phyloP scores from a whole-genome alignment of 768 basidiomycete genomes.

The Boletus subcaerulescens region DNA sequence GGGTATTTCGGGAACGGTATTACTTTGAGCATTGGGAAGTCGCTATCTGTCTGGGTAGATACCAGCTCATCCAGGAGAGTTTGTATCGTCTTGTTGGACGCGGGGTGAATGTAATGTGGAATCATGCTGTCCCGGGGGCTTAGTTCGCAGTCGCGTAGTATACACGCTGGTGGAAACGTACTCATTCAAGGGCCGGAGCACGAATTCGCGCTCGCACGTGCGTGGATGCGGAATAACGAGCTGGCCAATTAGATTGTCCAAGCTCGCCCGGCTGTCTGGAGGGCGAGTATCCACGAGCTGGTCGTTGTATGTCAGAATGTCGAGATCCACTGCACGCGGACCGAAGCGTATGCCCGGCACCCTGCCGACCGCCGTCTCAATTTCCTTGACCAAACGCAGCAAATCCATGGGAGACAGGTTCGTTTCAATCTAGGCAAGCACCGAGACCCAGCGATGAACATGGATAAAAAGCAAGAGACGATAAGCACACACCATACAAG shows the following conservation, averaged over 20 bases:
- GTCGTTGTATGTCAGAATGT: slow-evolving; percentile 75
- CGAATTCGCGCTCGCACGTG: slow-evolving; percentile 85
- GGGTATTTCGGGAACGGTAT: slow-evolving; percentile 68
- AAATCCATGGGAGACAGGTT: slow-evolving; percentile 57
- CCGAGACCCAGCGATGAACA: background rate
- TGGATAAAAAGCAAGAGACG: background rate
- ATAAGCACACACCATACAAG: slow-evolving; percentile 65
- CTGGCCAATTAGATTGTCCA: slow-evolving; percentile 60
- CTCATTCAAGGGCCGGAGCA: slow-evolving; percentile 86
- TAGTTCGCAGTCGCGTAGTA: background rate
- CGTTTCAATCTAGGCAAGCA: slow-evolving; percentile 60
- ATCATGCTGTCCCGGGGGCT: slow-evolving; percentile 60
- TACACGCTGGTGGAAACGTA: slow-evolving; percentile 32
- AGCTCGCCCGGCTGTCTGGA: slow-evolving; percentile 41
- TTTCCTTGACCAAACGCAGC: slow-evolving; percentile 61
- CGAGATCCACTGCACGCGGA: slow-evolving; percentile 87
- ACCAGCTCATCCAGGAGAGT: slow-evolving; percentile 44
- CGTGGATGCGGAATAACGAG: slow-evolving; percentile 84
- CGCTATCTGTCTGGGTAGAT: slow-evolving; percentile 24
- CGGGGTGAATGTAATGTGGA: slow-evolving; percentile 69
- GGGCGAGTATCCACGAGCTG: slow-evolving; percentile 55
- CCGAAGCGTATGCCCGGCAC: slow-evolving; percentile 78
- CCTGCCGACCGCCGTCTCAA: slow-evolving; percentile 76
- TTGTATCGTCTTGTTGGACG: slow-evolving; percentile 44
- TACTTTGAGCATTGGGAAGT: slow-evolving; percentile 64